phyloP scores from a whole-genome alignment of 164 flowering plant genomes.

The Protea cynaroides region DNA sequence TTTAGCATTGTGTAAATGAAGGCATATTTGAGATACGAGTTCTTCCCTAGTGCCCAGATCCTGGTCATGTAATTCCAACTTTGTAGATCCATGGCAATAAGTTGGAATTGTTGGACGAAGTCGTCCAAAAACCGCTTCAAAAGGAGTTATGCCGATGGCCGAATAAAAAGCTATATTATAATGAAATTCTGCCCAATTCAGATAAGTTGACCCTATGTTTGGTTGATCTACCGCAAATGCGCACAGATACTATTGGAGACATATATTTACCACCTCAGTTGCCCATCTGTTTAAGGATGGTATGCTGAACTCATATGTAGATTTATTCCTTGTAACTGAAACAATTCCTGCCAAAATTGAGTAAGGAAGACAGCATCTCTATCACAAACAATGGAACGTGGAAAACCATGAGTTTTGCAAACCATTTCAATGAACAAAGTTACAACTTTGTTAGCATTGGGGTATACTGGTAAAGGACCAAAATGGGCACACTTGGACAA shows the following conservation, averaged over 20 bases:
- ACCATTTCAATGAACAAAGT: too few species aligned
- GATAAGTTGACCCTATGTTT: neutral
- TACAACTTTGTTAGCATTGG: too few species aligned
- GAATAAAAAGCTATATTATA: neutral
- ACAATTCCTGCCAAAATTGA: constrained; percentile 1
- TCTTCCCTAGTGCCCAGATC: too few species aligned
- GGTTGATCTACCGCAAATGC: neutral
- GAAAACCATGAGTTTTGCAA: too few species aligned
- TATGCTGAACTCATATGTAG: neutral
- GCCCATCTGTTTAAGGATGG: neutral
- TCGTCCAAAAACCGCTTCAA: too few species aligned
- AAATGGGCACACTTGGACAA: neutral
- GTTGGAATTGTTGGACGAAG: too few species aligned
- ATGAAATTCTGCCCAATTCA: neutral
- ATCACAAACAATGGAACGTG: too few species aligned
- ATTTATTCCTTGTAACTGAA: neutral
- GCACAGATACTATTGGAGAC: neutral
- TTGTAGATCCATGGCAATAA: too few species aligned
- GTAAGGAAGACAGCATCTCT: too few species aligned
- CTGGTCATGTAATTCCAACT: too few species aligned
- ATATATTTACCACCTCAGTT: neutral
- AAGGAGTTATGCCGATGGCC: neutral
- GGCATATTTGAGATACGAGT: too few species aligned
- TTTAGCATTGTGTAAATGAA: too few species aligned
- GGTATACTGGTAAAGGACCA: neutral